Percentiles rank a stretch among this genome's conserved stretches.
Evolutionary conservation across 2,329 filamentous ascomycete species (phyloP).

Genomic region (Cordyceps militaris): DNA sequence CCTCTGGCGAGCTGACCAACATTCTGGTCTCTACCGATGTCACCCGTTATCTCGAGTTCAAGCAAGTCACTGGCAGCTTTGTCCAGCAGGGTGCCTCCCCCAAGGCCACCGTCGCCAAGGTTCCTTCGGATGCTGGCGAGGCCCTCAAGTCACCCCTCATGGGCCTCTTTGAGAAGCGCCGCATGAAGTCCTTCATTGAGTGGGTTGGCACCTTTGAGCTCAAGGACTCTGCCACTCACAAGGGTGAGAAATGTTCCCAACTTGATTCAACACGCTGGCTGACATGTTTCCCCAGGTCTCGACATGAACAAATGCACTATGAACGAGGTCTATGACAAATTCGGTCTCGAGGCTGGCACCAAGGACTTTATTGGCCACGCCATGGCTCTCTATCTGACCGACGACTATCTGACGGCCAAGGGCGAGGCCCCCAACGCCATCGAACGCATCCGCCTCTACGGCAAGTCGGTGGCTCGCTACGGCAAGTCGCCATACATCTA

Average conservation of each 20-base stretch:
- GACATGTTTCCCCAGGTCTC: slow-evolving; percentile 51
- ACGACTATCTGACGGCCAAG: slow-evolving; percentile 70
- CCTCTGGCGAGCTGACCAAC: slow-evolving; percentile 95
- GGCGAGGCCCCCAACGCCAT: slow-evolving; percentile 79
- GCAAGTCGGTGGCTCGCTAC: slow-evolving; percentile 94
- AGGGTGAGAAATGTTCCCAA: slow-evolving; percentile 52
- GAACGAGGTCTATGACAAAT: slow-evolving; percentile 99
- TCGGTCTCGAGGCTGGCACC: slow-evolving; percentile 80
- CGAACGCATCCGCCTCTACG: slow-evolving; percentile 89
- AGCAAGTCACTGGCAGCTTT: slow-evolving; percentile 90
- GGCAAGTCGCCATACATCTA: slow-evolving; percentile 99
- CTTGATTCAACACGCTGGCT: background rate
- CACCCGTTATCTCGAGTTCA: slow-evolving; percentile 83
- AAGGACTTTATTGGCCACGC: slow-evolving; percentile 96
- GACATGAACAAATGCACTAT: slow-evolving; percentile 75
- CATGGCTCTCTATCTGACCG: slow-evolving; percentile 92
- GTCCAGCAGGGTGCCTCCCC: slow-evolving; percentile 80
- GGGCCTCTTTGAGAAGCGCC: slow-evolving; percentile 95
- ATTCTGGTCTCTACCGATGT: slow-evolving; percentile 95
- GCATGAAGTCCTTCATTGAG: slow-evolving; percentile 93
- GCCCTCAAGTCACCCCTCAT: slow-evolving; percentile 89
- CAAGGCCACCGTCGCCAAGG: slow-evolving; percentile 92
- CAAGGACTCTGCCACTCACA: slow-evolving; percentile 79
- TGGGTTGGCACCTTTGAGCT: slow-evolving; percentile 84
- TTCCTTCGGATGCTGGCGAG: slow-evolving; percentile 86